phyloP scores from a whole-genome alignment of 2,329 filamentous ascomycete genomes.

The Sordariomycetes sp. region DNA sequence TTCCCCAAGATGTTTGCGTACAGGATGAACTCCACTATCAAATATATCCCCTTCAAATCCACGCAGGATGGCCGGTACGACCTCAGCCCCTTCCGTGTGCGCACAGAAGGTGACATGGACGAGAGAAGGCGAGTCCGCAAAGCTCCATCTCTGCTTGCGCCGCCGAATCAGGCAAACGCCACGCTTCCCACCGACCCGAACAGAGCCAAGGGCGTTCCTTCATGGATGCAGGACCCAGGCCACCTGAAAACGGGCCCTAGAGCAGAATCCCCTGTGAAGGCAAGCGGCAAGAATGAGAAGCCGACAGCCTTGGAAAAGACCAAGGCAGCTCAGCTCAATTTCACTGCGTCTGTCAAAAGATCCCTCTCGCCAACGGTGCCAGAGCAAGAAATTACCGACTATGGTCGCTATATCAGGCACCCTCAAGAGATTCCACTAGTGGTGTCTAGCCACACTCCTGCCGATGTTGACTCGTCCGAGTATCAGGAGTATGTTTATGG shows the following conservation, averaged over 20 bases:
- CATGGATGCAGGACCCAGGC: slow-evolving; percentile 47
- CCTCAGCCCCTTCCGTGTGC: slow-evolving; percentile 79
- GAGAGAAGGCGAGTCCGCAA: slow-evolving; percentile 57
- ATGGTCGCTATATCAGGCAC: slow-evolving; percentile 80
- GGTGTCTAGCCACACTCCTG: slow-evolving; percentile 56
- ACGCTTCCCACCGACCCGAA: slow-evolving; percentile 28
- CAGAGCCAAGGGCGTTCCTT: slow-evolving; percentile 40
- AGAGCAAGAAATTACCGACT: slow-evolving; percentile 70
- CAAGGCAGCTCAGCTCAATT: slow-evolving; percentile 78
- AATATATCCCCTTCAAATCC: slow-evolving; percentile 69
- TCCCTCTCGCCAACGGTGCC: slow-evolving; percentile 80
- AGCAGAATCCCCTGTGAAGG: not conserved
- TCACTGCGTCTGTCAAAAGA: slow-evolving; percentile 76
- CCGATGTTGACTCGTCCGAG: slow-evolving; percentile 51
- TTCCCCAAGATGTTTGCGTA: slow-evolving; percentile 89
- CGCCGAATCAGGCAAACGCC: slow-evolving; percentile 16
- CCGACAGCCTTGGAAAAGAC: slow-evolving; percentile 62
- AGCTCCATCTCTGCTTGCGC: slow-evolving; percentile 34
- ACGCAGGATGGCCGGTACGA: slow-evolving; percentile 69
- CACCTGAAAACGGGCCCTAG: slow-evolving; percentile 1
- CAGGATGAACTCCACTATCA: slow-evolving; percentile 82
- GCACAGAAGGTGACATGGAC: slow-evolving; percentile 53
- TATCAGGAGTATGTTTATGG: slow-evolving; percentile 75
- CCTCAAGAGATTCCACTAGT: slow-evolving; percentile 83
- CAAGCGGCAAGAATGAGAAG: slow-evolving; percentile 31